These are phyloP conservation scores for Hypoxylon fragiforme DNA, from an alignment of 495 filamentous ascomycete species.

Conservation along the genomic window DNA sequence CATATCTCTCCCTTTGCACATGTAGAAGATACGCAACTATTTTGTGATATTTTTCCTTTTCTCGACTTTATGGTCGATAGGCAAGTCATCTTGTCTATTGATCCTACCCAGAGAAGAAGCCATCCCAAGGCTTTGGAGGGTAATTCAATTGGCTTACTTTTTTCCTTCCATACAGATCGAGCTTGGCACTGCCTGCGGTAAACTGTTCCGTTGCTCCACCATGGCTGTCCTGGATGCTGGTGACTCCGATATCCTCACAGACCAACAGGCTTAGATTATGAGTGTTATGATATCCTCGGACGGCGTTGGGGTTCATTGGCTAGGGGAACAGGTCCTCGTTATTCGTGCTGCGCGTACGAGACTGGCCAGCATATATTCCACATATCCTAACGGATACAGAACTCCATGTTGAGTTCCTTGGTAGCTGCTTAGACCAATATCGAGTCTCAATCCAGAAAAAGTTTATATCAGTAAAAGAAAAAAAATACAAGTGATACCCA, in stretches of 20 bases:
- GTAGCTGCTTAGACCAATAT: conserved; percentile 24
- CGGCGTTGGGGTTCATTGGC: conserved; percentile 48
- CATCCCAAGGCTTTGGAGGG: conserved; percentile 80
- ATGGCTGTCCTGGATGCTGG: conserved; percentile 96
- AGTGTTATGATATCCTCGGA: conserved; percentile 28
- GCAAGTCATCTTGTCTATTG: conserved; percentile 20
- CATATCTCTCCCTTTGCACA: conserved; percentile 6
- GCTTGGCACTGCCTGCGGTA: conserved; percentile 86
- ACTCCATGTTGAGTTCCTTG: conserved; percentile 10
- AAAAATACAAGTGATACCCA: conserved; percentile 40
- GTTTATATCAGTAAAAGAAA: conserved; percentile 14
- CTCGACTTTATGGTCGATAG: conserved; percentile 16
- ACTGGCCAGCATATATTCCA: conserved; percentile 6
- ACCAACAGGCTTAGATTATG: conserved; percentile 59
- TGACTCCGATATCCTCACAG: conserved; percentile 94
- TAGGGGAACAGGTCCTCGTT: conserved; percentile 27
- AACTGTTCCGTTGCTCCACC: conserved; percentile 86
- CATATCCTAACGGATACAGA: conserved; percentile 8
- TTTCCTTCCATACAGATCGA: conserved; percentile 71
- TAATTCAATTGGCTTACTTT: conserved; percentile 58
- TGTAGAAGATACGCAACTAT: conserved; percentile 18
- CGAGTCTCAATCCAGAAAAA: conserved; percentile 20
- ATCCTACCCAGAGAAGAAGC: conserved; percentile 79
- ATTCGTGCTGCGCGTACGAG: conserved; percentile 14
- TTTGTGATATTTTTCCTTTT: conserved; percentile 16